phyloP scores from a whole-genome alignment of 202 grass and related monocot species.

The Schoenoplectus tabernaemontani region DNA sequence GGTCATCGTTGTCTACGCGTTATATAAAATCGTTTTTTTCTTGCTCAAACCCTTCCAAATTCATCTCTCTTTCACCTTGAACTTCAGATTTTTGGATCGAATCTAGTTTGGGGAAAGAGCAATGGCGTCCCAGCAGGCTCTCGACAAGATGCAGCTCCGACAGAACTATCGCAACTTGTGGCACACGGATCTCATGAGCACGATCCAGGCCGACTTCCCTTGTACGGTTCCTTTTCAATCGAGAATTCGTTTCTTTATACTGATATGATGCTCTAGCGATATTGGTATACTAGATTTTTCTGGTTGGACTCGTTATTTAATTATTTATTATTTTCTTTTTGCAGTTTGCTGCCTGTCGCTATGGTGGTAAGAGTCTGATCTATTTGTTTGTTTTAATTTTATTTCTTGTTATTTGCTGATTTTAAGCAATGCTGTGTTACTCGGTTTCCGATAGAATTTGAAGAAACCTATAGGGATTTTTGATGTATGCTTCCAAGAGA shows the following conservation, averaged over 20 bases:
- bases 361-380: constrained; percentile 29
- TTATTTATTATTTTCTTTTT: not conserved
- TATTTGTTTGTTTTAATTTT: not conserved
- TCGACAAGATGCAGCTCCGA: constrained; percentile 44
- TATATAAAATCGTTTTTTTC: not conserved
- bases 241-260: not conserved
- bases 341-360: constrained; percentile 31
- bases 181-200: constrained; percentile 40
- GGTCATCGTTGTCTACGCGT: constrained; percentile 6
- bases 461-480: not conserved
- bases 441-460: not conserved
- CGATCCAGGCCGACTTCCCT: constrained; percentile 34
- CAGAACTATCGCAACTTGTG: constrained; percentile 42
- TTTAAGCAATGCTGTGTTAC: not conserved
- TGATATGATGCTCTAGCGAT: not conserved
- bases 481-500: not conserved
- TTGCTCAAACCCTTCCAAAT: not conserved
- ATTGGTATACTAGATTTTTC: not conserved
- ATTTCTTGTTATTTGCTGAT: not conserved
- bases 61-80: not conserved
- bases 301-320: not conserved
- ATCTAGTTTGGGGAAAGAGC: not conserved
- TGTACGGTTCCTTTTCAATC: constrained; percentile 20
- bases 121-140: constrained; percentile 29
- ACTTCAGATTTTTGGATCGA: not conserved